These are phyloP conservation scores for Solanum hybrid DNA, from an alignment of 305 asterid genomes.

Conservation along the genomic window DNA sequence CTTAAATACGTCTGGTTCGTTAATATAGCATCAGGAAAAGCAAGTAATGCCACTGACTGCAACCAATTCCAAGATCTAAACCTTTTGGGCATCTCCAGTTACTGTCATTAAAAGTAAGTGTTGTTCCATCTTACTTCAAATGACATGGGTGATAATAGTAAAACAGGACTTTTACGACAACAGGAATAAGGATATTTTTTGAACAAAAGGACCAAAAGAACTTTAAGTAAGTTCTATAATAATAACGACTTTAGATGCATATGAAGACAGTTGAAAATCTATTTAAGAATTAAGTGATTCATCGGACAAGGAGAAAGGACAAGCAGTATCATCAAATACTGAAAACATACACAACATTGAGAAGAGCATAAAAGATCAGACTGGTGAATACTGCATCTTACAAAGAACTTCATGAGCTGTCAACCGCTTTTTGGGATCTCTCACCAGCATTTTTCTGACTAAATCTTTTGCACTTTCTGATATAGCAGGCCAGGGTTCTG, in stretches of 20 bases:
- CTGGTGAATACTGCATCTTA: slow-evolving; percentile 25
- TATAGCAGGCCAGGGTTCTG: slow-evolving; percentile 83
- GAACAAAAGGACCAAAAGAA: not conserved
- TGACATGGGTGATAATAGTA: not conserved
- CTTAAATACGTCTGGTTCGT: not conserved
- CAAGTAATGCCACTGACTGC: not conserved
- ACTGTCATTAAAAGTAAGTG: not conserved
- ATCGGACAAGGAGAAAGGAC: not conserved
- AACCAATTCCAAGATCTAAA: not conserved
- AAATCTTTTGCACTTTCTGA: slow-evolving; percentile 79
- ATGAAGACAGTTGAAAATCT: not conserved
- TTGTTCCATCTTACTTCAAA: not conserved
- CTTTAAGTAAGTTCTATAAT: not conserved
- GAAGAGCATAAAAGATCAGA: not conserved
- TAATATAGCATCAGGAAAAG: not conserved
- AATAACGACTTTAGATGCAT: not conserved
- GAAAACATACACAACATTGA: not conserved
- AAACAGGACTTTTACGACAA: not conserved
- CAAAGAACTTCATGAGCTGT: slow-evolving; percentile 76
- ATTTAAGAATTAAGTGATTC: not conserved
- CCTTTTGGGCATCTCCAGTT: not conserved
- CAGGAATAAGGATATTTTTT: not conserved
- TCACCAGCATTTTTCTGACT: slow-evolving; percentile 56
- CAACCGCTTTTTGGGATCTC: slow-evolving; percentile 61
- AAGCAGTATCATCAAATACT: not conserved